Conservation (phyloP, 2,329 filamentous ascomycete genomes). For the Parastagonospora nodorum region DNA sequence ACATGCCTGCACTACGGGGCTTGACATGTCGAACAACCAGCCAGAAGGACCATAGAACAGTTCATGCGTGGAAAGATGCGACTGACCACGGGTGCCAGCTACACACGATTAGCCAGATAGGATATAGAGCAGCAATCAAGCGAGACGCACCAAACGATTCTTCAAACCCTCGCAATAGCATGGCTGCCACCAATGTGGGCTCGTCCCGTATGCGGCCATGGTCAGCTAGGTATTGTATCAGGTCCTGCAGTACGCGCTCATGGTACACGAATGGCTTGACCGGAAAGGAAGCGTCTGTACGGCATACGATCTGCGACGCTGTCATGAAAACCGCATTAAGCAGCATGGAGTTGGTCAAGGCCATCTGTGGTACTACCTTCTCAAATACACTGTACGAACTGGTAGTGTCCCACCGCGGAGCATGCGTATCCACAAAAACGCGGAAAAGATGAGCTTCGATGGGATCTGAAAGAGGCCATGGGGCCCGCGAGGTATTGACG, state of each 20-base stretch:
- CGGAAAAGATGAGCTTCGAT: constrained; percentile 19
- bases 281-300: constrained; percentile 18
- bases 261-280: constrained; percentile 21
- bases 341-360: constrained; percentile 47
- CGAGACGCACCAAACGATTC: constrained; percentile 19
- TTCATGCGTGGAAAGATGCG: constrained; percentile 18
- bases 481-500: not conserved
- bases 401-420: constrained; percentile 17
- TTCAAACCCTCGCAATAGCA: constrained; percentile 24
- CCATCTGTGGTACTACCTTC: constrained; percentile 14
- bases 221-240: constrained; percentile 23
- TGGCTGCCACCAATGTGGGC: constrained; percentile 18
- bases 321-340: constrained; percentile 47
- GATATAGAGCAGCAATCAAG: not conserved
- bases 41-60: constrained; percentile 18
- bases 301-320: constrained; percentile 46
- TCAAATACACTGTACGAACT: constrained; percentile 17
- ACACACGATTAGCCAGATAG: not conserved
- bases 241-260: constrained; percentile 15
- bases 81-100: constrained; percentile 24
- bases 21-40: constrained; percentile 17
- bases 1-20: constrained; percentile 20
- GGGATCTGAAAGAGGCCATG: constrained; percentile 15
- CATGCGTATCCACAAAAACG: constrained; percentile 18
- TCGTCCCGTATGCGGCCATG: constrained; percentile 22